A percentile compares a stretch with the other conserved stretches of the same genome.
Evolutionary conservation across 1,284 basidiomycete genomes (phyloP).

Genomic region (Puccinia triticina): DNA sequence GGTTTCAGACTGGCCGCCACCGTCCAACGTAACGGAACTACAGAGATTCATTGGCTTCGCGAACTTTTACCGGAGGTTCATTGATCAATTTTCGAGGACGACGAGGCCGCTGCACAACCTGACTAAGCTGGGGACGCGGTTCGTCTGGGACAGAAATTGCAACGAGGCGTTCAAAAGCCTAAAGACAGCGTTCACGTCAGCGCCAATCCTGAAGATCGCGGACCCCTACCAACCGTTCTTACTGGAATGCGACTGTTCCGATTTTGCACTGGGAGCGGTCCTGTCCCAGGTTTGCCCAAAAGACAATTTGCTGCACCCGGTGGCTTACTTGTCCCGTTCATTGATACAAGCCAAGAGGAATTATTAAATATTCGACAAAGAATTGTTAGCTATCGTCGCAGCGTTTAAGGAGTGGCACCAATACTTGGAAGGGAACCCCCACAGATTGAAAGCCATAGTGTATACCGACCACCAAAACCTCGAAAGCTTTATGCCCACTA

Average conservation of each 20-base stretch:
- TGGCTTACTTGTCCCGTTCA: not conserved
- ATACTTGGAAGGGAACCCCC: too few species aligned
- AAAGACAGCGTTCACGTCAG: conserved; percentile 59
- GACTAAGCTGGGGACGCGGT: not conserved
- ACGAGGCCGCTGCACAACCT: not conserved
- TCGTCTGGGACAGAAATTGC: not conserved
- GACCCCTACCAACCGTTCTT: not conserved
- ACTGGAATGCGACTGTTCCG: conserved; percentile 54
- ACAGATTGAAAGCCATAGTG: not conserved
- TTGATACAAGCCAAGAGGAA: not conserved
- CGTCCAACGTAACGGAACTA: too few species aligned
- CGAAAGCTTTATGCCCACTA: conserved; percentile 22
- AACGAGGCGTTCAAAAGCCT: conserved; percentile 52
- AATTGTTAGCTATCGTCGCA: conserved; percentile 3
- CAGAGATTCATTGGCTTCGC: too few species aligned
- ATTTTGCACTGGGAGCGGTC: conserved; percentile 11
- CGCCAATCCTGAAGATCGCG: conserved; percentile 57
- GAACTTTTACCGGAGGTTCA: too few species aligned
- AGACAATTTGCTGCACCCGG: conserved; percentile 8
- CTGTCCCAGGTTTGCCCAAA: not conserved
- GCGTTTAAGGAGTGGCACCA: not conserved
- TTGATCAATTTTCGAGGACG: too few species aligned
- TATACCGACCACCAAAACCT: conserved; percentile 28
- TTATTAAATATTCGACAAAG: conserved; percentile 33
- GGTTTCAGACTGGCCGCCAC: conserved; percentile 7